phyloP scores from a whole-genome alignment of 2,329 filamentous ascomycete species.

The Trichoderma atrobrunneum region DNA sequence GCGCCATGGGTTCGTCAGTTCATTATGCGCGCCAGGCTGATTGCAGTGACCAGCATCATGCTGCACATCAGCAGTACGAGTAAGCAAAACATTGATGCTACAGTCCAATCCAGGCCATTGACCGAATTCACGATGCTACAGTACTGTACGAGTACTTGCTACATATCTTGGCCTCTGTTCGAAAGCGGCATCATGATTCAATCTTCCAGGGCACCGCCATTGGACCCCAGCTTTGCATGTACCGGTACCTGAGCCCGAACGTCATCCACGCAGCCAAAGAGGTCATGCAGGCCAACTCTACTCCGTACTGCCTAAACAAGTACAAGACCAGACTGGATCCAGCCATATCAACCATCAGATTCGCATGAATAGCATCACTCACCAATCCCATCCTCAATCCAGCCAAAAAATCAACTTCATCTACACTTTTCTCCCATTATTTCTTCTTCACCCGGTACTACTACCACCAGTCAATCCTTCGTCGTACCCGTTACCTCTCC shows the following conservation, averaged over 20 bases:
- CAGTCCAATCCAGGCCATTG: not conserved
- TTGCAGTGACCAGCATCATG: not conserved
- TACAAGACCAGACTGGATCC: not conserved
- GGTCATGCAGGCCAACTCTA: slow-evolving; percentile 5
- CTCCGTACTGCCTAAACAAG: not conserved
- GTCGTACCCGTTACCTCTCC: not conserved
- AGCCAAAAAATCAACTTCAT: not conserved
- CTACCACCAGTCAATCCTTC: not conserved
- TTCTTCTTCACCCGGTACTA: not conserved
- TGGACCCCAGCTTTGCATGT: not conserved
- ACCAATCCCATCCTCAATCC: not conserved
- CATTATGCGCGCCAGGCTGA: not conserved
- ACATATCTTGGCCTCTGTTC: not conserved
- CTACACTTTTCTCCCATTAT: not conserved
- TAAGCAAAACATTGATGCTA: not conserved
- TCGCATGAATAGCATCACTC: not conserved
- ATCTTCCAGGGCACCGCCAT: not conserved
- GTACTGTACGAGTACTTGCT: not conserved
- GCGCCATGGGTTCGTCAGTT: not conserved
- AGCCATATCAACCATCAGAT: not conserved
- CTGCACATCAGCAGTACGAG: not conserved
- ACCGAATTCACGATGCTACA: not conserved
- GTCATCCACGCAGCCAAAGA: slow-evolving; percentile 7
- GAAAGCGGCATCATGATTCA: not conserved
- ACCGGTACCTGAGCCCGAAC: slow-evolving; percentile 5